These are phyloP conservation scores for Geranium incanum DNA, from an alignment of 441 rosid genomes.

Conservation along the genomic window DNA sequence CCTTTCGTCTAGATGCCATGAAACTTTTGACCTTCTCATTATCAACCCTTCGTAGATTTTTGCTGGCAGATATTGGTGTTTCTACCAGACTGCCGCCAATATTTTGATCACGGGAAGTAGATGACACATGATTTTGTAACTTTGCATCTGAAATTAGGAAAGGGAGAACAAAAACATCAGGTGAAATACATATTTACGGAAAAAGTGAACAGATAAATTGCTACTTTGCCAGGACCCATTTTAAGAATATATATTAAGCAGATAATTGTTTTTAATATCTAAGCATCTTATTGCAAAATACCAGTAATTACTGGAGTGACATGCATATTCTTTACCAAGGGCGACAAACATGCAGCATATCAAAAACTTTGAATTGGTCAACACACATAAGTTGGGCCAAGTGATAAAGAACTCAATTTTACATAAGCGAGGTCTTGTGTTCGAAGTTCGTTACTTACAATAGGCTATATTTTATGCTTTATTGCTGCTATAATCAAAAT, in stretches of 20 bases:
- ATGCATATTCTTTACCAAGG: background rate
- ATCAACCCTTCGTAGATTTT: constrained; percentile 16
- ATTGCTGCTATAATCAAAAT: background rate
- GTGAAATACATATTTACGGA: background rate
- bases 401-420: too few species aligned
- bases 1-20: constrained; percentile 20
- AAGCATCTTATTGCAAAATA: background rate
- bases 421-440: too few species aligned
- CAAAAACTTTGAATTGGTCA: too few species aligned
- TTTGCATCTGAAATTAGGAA: constrained; percentile 29
- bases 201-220: background rate
- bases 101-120: constrained; percentile 19
- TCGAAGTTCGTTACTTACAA: too few species aligned
- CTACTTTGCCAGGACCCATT: background rate
- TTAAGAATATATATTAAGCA: background rate
- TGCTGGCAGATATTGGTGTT: constrained; percentile 22
- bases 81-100: constrained; percentile 21
- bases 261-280: background rate
- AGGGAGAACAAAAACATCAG: background rate
- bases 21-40: constrained; percentile 21
- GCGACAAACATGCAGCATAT: background rate
- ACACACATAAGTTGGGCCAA: too few species aligned
- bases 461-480: too few species aligned
- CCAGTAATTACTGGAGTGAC: background rate
- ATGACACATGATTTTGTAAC: constrained; percentile 13